Conservation (phyloP, 2,329 filamentous ascomycete genomes). For the Fusarium keratoplasticum region DNA sequence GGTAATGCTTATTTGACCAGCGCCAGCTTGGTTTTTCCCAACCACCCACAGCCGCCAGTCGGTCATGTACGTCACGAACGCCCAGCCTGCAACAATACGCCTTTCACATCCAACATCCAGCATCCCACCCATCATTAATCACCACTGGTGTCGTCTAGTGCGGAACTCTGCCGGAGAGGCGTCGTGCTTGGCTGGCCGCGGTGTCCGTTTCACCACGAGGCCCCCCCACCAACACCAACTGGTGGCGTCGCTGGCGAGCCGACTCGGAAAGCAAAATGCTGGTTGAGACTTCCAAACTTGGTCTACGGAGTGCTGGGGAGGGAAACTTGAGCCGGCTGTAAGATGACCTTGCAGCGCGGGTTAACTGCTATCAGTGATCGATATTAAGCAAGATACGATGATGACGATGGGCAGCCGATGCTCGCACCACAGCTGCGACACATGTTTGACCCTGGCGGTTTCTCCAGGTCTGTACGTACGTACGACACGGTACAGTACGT, state of each 20-base stretch:
- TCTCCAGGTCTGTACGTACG: neutral
- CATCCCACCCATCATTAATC: constrained; percentile 29
- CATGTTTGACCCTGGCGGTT: constrained; percentile 12
- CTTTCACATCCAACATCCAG: constrained; percentile 22
- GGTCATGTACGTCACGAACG: constrained; percentile 39
- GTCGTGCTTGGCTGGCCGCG: constrained; percentile 28
- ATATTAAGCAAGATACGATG: neutral
- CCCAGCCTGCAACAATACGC: constrained; percentile 18
- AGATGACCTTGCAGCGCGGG: neutral
- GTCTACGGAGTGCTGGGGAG: constrained; percentile 2
- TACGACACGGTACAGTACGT: neutral
- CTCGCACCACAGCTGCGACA: constrained; percentile 11
- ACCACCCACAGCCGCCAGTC: constrained; percentile 15
- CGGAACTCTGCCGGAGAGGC: constrained; percentile 41
- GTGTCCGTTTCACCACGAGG: constrained; percentile 42
- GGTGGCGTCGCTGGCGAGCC: constrained; percentile 27
- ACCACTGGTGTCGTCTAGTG: constrained; percentile 29
- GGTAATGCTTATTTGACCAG: constrained; percentile 29
- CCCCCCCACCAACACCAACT: constrained; percentile 41
- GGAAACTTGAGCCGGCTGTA: constrained; percentile 25
- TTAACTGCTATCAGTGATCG: neutral
- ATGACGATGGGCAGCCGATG: neutral
- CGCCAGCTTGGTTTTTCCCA: constrained; percentile 16
- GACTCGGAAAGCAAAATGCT: constrained; percentile 36
- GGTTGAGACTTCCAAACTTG: constrained; percentile 15